phyloP scores from a whole-genome alignment of 768 basidiomycete species.

The Lactarius hatsudake region DNA sequence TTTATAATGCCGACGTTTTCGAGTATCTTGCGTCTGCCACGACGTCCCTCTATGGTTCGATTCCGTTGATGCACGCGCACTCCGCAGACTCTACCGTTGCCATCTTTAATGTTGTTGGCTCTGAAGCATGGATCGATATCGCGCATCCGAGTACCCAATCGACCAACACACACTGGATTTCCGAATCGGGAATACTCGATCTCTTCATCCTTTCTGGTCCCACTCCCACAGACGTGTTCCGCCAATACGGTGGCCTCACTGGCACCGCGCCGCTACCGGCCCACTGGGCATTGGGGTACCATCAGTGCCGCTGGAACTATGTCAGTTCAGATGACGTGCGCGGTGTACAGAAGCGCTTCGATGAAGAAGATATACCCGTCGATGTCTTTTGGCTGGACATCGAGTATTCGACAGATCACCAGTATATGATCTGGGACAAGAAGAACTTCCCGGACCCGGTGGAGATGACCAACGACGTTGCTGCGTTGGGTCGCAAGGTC shows the following conservation, averaged over 20 bases:
- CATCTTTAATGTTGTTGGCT: conserved; percentile 81
- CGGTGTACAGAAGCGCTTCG: conserved; percentile 81
- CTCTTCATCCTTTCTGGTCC: conserved; percentile 93
- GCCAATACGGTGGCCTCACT: conserved; percentile 81
- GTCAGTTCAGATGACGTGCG: conserved; percentile 85
- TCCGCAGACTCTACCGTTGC: conserved; percentile 84
- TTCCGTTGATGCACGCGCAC: conserved; percentile 93
- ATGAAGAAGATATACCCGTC: conserved; percentile 91
- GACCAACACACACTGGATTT: conserved; percentile 93
- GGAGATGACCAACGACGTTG: conserved; percentile 89
- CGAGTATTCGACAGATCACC: conserved; percentile 89
- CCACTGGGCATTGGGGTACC: conserved; percentile 89
- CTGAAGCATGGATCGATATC: conserved; percentile 95
- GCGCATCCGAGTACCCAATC: conserved; percentile 63
- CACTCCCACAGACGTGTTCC: conserved; percentile 74
- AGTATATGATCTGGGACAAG: conserved; percentile 96
- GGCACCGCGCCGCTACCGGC: conserved; percentile 88
- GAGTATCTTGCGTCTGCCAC: conserved; percentile 84
- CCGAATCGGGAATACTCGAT: conserved; percentile 95
- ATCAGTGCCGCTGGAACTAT: conserved; percentile 99
- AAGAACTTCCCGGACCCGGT: conserved; percentile 93
- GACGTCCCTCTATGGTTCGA: conserved; percentile 85
- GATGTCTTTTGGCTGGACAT: conserved; percentile 99
- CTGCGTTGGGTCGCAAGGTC: conserved; percentile 82
- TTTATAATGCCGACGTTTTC: conserved; percentile 95